Evolutionary conservation across 257 asterid genomes (phyloP).

Genomic region (Penstemon barbatus): DNA sequence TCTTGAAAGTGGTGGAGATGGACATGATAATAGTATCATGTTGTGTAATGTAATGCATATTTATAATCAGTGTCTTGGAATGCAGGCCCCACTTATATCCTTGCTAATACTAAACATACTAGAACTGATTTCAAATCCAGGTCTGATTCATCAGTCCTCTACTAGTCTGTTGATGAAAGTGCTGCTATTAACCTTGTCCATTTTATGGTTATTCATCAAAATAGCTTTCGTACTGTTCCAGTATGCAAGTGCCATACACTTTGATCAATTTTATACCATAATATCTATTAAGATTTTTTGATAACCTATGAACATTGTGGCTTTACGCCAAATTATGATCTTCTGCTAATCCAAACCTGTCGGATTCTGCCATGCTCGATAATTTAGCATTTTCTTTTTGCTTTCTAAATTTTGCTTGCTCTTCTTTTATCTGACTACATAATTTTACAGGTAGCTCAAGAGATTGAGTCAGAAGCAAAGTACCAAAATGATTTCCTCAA

Average conservation of each 20-base stretch:
- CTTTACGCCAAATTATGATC: not conserved
- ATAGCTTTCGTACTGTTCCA: not conserved
- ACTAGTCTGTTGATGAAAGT: not conserved
- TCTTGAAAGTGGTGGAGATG: too few relatives aligned
- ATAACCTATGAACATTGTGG: not conserved
- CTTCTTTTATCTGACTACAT: conserved; percentile 16
- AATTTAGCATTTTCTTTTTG: not conserved
- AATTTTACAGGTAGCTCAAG: conserved; percentile 85
- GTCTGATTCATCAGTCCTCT: not conserved
- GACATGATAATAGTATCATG: too few relatives aligned
- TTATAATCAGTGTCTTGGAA: not conserved
- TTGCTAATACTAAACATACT: not conserved
- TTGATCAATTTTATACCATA: not conserved
- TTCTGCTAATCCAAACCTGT: too few relatives aligned
- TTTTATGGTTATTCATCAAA: not conserved
- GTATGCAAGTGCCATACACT: not conserved
- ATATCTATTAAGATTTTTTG: not conserved
- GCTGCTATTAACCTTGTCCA: not conserved
- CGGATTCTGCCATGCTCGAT: too few relatives aligned
- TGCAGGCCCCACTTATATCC: conserved; percentile 10
- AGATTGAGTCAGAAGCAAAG: conserved; percentile 77
- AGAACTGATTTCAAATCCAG: not conserved
- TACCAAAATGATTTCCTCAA: conserved; percentile 84
- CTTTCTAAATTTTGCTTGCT: conserved; percentile 9
- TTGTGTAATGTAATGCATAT: too few relatives aligned